A percentile compares a stretch with the other conserved stretches of the same genome.
phyloP scores from a whole-genome alignment of 192 early-diverging fungal species.

The Rhizophagus sp. region DNA sequence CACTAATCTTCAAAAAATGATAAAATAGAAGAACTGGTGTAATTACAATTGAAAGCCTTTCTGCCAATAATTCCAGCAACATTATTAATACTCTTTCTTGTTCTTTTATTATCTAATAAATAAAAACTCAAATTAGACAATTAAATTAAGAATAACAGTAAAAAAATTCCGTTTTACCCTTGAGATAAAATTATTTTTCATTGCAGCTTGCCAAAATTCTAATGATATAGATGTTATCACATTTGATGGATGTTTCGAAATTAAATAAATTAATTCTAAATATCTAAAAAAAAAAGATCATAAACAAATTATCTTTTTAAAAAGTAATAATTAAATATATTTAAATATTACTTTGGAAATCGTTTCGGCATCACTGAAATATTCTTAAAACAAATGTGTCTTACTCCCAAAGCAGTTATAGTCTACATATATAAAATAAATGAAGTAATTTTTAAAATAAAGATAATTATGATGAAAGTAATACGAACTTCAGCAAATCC shows the following conservation, averaged over 20 bases:
- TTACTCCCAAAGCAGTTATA: not conserved
- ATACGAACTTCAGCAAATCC: not conserved
- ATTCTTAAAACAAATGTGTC: slow-evolving; percentile 10
- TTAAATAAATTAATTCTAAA: slow-evolving; percentile 16
- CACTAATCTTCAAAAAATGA: not conserved
- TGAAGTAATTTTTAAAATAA: not conserved
- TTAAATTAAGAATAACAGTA: not conserved
- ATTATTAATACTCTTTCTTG: not conserved
- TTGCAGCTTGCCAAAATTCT: slow-evolving; percentile 5
- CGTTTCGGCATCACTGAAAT: not conserved
- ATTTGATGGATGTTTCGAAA: slow-evolving; percentile 23
- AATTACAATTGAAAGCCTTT: not conserved
- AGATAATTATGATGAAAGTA: not conserved
- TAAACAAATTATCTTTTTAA: not conserved
- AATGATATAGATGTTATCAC: not conserved
- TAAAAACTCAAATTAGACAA: not conserved
- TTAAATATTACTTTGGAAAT: not conserved
- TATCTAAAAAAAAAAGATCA: not conserved
- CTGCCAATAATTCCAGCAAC: slow-evolving; percentile 11
- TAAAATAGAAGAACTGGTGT: not conserved
- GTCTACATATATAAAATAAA: not conserved
- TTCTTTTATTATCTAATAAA: slow-evolving; percentile 5
- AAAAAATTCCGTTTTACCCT: not conserved
- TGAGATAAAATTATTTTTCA: not conserved
- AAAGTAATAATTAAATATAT: not conserved